A percentile compares a stretch with the other conserved stretches of the same genome.
These are phyloP conservation scores for Chlorophyllum brunneum DNA, from an alignment of 768 basidiomycete species.

Conservation along the genomic window DNA sequence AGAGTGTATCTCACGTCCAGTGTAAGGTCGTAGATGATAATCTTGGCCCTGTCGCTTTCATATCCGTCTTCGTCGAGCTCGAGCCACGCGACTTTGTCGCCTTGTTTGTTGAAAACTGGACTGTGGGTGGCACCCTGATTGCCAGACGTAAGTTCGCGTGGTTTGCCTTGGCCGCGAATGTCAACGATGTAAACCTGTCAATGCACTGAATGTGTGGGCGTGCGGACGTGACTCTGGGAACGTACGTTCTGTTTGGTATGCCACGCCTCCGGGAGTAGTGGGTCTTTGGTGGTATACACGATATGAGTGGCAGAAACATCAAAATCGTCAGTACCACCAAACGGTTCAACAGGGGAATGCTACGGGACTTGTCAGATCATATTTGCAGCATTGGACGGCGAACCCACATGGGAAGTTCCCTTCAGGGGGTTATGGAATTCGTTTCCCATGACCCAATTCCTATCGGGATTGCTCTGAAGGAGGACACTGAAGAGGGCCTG, in stretches of 20 bases:
- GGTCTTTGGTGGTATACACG: slow-evolving; percentile 85
- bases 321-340: slow-evolving; percentile 82
- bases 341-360: slow-evolving; percentile 79
- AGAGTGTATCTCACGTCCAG: slow-evolving; percentile 67
- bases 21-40: slow-evolving; percentile 74
- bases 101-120: slow-evolving; percentile 66
- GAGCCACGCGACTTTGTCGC: slow-evolving; percentile 79
- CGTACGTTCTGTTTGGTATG: slow-evolving; percentile 88
- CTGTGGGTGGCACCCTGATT: slow-evolving; percentile 77
- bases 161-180: slow-evolving; percentile 44
- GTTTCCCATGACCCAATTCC: slow-evolving; percentile 50
- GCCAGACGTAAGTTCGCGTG: slow-evolving; percentile 75
- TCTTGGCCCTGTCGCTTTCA: slow-evolving; percentile 80
- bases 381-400: not conserved
- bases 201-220: not conserved
- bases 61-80: slow-evolving; percentile 87
- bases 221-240: not conserved
- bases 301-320: slow-evolving; percentile 67
- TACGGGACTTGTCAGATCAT: slow-evolving; percentile 21
- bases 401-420: slow-evolving; percentile 66
- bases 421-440: slow-evolving; percentile 57
- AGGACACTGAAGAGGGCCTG: slow-evolving; percentile 69
- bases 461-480: slow-evolving; percentile 42
- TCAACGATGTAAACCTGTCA: slow-evolving; percentile 67
- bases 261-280: slow-evolving; percentile 66